phyloP scores from a whole-genome alignment of 2,329 filamentous ascomycete species.

The Cladosporium sphaerospermum region DNA sequence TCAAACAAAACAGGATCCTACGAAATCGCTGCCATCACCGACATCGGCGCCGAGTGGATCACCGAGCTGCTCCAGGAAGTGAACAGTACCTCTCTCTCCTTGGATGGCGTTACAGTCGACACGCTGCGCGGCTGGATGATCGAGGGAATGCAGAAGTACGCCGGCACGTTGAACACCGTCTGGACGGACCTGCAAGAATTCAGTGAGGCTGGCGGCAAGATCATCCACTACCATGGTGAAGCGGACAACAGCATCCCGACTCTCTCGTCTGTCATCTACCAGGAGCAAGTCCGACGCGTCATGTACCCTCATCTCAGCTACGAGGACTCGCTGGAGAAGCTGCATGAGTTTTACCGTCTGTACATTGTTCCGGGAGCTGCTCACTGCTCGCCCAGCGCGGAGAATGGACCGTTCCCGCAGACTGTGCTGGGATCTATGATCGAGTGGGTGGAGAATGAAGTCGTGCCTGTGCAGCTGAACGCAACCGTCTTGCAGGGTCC shows the following conservation, averaged over 20 bases:
- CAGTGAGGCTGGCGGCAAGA: conserved; percentile 46
- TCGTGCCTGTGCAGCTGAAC: conserved; percentile 13
- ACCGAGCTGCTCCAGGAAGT: conserved; percentile 37
- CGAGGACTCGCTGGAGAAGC: conserved; percentile 19
- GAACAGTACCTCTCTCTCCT: conserved; percentile 26
- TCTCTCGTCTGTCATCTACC: conserved; percentile 50
- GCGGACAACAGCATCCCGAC: conserved; percentile 48
- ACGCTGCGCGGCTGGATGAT: conserved; percentile 51
- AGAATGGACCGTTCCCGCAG: conserved; percentile 35
- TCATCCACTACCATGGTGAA: conserved; percentile 54
- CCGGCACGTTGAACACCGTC: conserved; percentile 48
- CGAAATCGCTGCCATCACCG: conserved; percentile 26
- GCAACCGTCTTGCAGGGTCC: conserved; percentile 15
- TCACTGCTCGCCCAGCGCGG: conserved; percentile 38
- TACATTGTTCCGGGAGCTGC: conserved; percentile 49
- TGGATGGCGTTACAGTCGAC: conserved; percentile 49
- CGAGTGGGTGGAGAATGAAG: conserved; percentile 16
- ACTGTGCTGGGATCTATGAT: conserved; percentile 41
- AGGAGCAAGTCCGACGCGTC: conserved; percentile 45
- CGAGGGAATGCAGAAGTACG: conserved; percentile 42
- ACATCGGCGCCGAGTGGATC: conserved; percentile 35
- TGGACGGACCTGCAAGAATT: conserved; percentile 47
- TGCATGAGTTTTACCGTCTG: conserved; percentile 49
- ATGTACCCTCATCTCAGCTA: conserved; percentile 42
- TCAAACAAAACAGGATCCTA: conserved; percentile 27